Evolutionary conservation across 768 basidiomycete genomes (phyloP).

Genomic region (Xerocomus spinulosus): DNA sequence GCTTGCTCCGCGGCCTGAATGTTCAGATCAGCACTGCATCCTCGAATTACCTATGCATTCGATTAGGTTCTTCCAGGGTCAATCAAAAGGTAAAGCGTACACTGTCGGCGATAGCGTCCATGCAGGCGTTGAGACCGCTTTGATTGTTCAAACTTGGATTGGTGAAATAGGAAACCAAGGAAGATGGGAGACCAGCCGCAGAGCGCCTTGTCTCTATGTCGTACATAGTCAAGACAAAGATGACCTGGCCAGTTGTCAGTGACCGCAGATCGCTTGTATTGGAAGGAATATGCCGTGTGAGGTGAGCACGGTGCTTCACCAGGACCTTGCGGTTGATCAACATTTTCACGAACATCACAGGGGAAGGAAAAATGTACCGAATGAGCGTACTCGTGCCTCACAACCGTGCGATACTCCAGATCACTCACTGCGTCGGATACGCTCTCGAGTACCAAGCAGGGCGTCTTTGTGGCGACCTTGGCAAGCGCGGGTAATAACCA

Average conservation of each 20-base stretch:
- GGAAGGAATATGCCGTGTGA: slow-evolving; percentile 63
- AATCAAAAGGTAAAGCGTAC: slow-evolving; percentile 33
- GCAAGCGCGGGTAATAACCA: slow-evolving; percentile 75
- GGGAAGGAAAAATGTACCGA: slow-evolving; percentile 45
- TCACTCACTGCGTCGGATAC: slow-evolving; percentile 82
- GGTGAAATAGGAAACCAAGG: slow-evolving; percentile 80
- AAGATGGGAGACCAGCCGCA: slow-evolving; percentile 71
- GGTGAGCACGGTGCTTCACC: slow-evolving; percentile 55
- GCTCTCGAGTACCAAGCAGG: slow-evolving; percentile 76
- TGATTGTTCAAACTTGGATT: slow-evolving; percentile 82
- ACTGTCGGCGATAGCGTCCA: slow-evolving; percentile 86
- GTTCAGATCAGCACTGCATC: slow-evolving; percentile 68
- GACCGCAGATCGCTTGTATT: slow-evolving; percentile 66
- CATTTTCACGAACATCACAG: not conserved
- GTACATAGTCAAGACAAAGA: slow-evolving; percentile 81
- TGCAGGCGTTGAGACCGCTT: slow-evolving; percentile 60
- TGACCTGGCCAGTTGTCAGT: slow-evolving; percentile 76
- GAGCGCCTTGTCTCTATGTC: slow-evolving; percentile 88
- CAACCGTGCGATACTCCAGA: slow-evolving; percentile 87
- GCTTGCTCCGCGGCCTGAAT: slow-evolving; percentile 74
- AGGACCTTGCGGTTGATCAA: slow-evolving; percentile 50
- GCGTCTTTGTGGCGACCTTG: slow-evolving; percentile 83
- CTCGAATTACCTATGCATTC: slow-evolving; percentile 63
- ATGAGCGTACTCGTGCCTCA: slow-evolving; percentile 79
- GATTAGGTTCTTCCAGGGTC: not conserved